Conservation (phyloP, 495 filamentous ascomycete species). For the Penicillium odoratum region DNA sequence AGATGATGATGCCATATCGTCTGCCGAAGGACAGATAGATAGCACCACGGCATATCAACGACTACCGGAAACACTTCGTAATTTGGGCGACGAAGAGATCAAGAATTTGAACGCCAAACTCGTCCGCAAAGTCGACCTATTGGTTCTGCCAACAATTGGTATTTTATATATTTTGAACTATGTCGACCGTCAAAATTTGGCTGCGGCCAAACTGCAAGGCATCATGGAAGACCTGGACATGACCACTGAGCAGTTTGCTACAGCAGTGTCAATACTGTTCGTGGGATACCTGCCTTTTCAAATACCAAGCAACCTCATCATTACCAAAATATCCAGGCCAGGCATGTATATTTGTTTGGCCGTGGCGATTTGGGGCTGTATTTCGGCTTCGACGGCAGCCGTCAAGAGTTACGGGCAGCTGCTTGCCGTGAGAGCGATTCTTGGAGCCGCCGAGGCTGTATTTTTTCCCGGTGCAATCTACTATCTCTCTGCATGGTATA, state of each 20-base stretch:
- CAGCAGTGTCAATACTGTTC: slow-evolving; percentile 33
- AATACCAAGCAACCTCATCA: slow-evolving; percentile 59
- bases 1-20: slow-evolving; percentile 25
- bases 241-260: slow-evolving; percentile 30
- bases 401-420: slow-evolving; percentile 29
- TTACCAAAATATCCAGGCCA: slow-evolving; percentile 43
- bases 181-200: slow-evolving; percentile 37
- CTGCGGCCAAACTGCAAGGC: slow-evolving; percentile 30
- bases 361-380: slow-evolving; percentile 50
- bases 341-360: slow-evolving; percentile 37
- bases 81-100: slow-evolving; percentile 29
- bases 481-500: slow-evolving; percentile 58
- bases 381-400: slow-evolving; percentile 43
- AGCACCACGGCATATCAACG: slow-evolving; percentile 19
- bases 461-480: slow-evolving; percentile 59
- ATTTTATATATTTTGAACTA: slow-evolving; percentile 45
- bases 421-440: slow-evolving; percentile 36
- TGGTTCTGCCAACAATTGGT: slow-evolving; percentile 36
- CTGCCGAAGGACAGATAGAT: slow-evolving; percentile 36
- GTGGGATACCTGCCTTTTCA: slow-evolving; percentile 55
- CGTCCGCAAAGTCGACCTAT: slow-evolving; percentile 43
- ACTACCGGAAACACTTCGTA: slow-evolving; percentile 33
- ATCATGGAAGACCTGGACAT: slow-evolving; percentile 32
- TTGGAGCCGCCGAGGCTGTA: slow-evolving; percentile 44
- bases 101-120: slow-evolving; percentile 31